Evolutionary conservation across 768 basidiomycete genomes (phyloP).

Genomic region (Pulveroboletus frians): DNA sequence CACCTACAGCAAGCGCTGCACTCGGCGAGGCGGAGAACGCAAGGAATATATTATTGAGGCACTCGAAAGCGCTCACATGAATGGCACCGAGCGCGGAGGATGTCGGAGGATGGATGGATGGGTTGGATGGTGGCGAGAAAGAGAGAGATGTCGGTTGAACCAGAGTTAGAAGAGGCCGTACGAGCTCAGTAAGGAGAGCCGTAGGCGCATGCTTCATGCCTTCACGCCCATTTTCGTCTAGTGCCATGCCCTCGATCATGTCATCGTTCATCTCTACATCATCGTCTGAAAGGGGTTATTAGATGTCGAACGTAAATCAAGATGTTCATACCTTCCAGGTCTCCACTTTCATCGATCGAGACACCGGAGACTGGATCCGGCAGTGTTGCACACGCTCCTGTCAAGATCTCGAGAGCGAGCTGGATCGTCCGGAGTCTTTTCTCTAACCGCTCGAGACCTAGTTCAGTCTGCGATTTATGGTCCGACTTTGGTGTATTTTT

Average conservation of each 20-base stretch:
- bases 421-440: conserved; percentile 65
- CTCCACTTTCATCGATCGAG: conserved; percentile 31
- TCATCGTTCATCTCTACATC: conserved; percentile 38
- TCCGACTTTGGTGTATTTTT: conserved; percentile 71
- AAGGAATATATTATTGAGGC: conserved; percentile 84
- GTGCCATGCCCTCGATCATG: conserved; percentile 20
- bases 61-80: conserved; percentile 82
- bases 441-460: conserved; percentile 72
- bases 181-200: conserved; percentile 52
- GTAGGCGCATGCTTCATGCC: conserved; percentile 27
- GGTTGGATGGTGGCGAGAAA: conserved; percentile 65
- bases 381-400: conserved; percentile 80
- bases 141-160: conserved; percentile 75
- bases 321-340: conserved; percentile 32
- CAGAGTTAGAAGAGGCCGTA: conserved; percentile 62
- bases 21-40: conserved; percentile 54
- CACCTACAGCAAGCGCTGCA: conserved; percentile 39
- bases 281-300: conserved; percentile 38
- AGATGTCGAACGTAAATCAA: conserved; percentile 9
- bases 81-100: conserved; percentile 81
- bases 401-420: conserved; percentile 83
- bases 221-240: conserved; percentile 18
- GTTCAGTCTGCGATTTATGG: conserved; percentile 62
- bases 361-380: conserved; percentile 61
- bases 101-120: conserved; percentile 80